Percentiles rank a stretch among this genome's conserved stretches.
phyloP scores from a whole-genome alignment of 345 rosid genomes.

The Barbarea vulgaris region DNA sequence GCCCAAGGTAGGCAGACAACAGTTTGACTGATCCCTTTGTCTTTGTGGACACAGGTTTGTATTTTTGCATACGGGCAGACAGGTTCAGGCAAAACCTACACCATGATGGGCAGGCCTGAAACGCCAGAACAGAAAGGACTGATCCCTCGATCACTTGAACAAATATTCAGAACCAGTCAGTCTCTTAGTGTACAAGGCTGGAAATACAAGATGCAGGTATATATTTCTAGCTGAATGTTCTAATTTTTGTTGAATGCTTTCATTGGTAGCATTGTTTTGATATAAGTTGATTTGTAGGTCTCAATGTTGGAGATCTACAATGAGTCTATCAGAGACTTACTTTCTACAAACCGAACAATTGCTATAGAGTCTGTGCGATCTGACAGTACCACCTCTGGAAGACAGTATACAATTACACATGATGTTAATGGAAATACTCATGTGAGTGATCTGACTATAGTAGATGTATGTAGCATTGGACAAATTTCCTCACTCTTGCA shows the following conservation, averaged over 20 bases:
- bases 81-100: slow-evolving; percentile 96
- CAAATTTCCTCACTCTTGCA: slow-evolving; percentile 75
- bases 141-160: slow-evolving; percentile 91
- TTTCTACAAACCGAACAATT: slow-evolving; percentile 51
- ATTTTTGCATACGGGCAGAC: slow-evolving; percentile 99
- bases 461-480: slow-evolving; percentile 74
- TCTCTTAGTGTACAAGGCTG: slow-evolving; percentile 78
- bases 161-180: slow-evolving; percentile 81
- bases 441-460: slow-evolving; percentile 81
- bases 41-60: slow-evolving; percentile 65
- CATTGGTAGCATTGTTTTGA: background rate
- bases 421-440: slow-evolving; percentile 78
- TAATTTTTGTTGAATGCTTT: slow-evolving; percentile 2
- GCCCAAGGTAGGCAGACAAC: background rate
- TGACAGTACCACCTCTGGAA: slow-evolving; percentile 64
- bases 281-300: slow-evolving; percentile 47
- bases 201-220: slow-evolving; percentile 95
- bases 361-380: slow-evolving; percentile 44
- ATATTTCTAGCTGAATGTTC: background rate
- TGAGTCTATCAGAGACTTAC: slow-evolving; percentile 81
- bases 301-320: slow-evolving; percentile 98
- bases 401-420: slow-evolving; percentile 80
- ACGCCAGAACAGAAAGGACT: slow-evolving; percentile 70
- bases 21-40: background rate
- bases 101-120: slow-evolving; percentile 98